These are phyloP conservation scores for Tetrahymena borealis DNA, from an alignment of 73 alveolate genomes.

Conservation along the genomic window DNA sequence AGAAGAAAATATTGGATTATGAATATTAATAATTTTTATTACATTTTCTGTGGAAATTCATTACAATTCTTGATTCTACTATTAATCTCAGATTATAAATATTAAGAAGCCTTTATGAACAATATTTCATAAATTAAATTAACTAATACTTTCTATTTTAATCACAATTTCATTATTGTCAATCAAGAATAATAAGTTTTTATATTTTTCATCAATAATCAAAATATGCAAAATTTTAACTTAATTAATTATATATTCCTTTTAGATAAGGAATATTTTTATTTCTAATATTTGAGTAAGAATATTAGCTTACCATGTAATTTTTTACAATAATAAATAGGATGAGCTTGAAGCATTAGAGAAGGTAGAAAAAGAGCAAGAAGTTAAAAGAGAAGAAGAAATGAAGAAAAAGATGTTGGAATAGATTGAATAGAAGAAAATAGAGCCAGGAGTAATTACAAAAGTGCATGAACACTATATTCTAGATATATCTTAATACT, in stretches of 20 bases:
- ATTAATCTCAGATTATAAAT: not conserved
- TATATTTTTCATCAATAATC: too few species aligned
- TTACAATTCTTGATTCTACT: not conserved
- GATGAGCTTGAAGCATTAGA: not conserved
- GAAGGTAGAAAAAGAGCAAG: not conserved
- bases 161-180: too few species aligned
- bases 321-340: not conserved
- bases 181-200: too few species aligned
- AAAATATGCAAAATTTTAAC: too few species aligned
- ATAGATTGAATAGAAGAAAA: not conserved
- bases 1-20: not conserved
- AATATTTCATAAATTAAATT: too few species aligned
- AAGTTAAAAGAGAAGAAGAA: not conserved
- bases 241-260: not conserved
- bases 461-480: not conserved
- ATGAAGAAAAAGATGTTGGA: not conserved
- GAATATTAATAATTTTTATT: not conserved
- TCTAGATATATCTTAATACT: not conserved
- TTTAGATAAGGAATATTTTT: not conserved
- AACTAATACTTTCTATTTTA: too few species aligned
- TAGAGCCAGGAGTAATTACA: not conserved
- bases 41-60: not conserved
- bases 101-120: too few species aligned
- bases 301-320: not conserved
- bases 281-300: not conserved